A percentile compares a stretch with the other conserved stretches of the same genome.
Conservation (phyloP, 2,329 filamentous ascomycete species). For the Paecilomyces niveus region DNA sequence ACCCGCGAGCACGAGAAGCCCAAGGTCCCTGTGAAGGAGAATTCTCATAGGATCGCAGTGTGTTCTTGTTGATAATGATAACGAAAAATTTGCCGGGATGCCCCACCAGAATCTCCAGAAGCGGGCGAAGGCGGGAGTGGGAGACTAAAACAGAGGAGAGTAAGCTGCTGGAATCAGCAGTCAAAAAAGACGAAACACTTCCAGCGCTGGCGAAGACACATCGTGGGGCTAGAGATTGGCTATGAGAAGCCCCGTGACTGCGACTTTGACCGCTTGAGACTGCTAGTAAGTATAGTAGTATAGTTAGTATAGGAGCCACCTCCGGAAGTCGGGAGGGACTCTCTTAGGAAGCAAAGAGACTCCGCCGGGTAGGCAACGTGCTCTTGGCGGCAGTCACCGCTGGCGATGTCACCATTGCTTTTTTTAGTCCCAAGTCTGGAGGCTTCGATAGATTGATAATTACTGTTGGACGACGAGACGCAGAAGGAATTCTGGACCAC, state of each 20-base stretch:
- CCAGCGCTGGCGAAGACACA: not conserved
- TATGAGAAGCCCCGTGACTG: not conserved
- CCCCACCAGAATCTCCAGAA: not conserved
- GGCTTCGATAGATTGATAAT: not conserved
- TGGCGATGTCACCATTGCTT: not conserved
- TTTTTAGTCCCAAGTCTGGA: not conserved
- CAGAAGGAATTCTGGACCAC: not conserved
- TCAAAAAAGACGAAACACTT: not conserved
- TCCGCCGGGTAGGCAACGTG: not conserved
- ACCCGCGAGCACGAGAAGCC: not conserved
- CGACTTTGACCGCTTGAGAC: not conserved
- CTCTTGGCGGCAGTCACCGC: not conserved
- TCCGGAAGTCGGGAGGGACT: not conserved
- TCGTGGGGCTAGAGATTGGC: not conserved
- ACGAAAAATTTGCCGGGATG: conserved; percentile 1
- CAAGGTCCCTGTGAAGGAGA: not conserved
- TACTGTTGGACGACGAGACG: too few species aligned
- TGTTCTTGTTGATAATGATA: not conserved
- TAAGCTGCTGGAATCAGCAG: not conserved
- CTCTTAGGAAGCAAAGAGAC: not conserved
- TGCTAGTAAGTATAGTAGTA: not conserved
- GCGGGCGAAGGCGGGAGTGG: not conserved
- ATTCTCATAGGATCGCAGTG: not conserved
- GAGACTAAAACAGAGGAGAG: not conserved
- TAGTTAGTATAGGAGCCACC: not conserved